phyloP scores from a whole-genome alignment of 75 land plant genomes.

The Gnetum montanum region DNA sequence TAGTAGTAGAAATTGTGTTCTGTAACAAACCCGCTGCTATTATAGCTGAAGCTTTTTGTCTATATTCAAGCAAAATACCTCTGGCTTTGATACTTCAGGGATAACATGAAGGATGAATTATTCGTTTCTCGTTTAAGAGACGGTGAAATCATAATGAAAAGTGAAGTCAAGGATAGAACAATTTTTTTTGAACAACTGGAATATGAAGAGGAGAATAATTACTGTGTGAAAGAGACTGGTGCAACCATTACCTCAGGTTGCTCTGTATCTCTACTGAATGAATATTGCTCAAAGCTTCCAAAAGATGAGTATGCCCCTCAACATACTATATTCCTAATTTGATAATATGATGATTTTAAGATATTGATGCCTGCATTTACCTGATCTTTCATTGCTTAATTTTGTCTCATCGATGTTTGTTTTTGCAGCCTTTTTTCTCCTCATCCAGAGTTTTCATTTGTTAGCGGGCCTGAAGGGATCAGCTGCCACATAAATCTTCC shows the following conservation, averaged over 20 bases:
- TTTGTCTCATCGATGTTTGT: slow-evolving; percentile 3
- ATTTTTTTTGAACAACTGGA: slow-evolving; percentile 17
- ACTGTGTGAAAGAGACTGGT: slow-evolving; percentile 66
- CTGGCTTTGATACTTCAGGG: too few species aligned
- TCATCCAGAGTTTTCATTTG: slow-evolving; percentile 41
- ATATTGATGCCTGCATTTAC: too few species aligned
- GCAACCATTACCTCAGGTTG: slow-evolving; percentile 62
- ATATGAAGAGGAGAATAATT: slow-evolving; percentile 31
- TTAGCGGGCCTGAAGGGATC: slow-evolving; percentile 41
- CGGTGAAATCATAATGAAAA: slow-evolving; percentile 58
- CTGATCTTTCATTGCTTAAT: not conserved
- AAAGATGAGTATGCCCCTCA: slow-evolving; percentile 50
- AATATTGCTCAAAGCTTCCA: slow-evolving; percentile 76
- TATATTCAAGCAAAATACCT: too few species aligned
- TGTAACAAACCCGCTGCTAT: too few species aligned
- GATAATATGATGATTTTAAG: too few species aligned
- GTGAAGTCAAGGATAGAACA: slow-evolving; percentile 33
- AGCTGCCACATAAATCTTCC: slow-evolving; percentile 61
- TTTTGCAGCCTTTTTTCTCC: slow-evolving; percentile 54
- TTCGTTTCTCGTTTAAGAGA: slow-evolving; percentile 31
- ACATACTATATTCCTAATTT: not conserved
- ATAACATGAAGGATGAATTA: slow-evolving; percentile 44
- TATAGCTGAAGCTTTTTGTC: too few species aligned
- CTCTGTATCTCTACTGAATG: slow-evolving; percentile 77
- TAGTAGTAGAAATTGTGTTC: too few species aligned